Percentiles rank a stretch among this genome's conserved stretches.
Conservation (phyloP, 2,329 filamentous ascomycete species). For the Botrytis hyacinthi region DNA sequence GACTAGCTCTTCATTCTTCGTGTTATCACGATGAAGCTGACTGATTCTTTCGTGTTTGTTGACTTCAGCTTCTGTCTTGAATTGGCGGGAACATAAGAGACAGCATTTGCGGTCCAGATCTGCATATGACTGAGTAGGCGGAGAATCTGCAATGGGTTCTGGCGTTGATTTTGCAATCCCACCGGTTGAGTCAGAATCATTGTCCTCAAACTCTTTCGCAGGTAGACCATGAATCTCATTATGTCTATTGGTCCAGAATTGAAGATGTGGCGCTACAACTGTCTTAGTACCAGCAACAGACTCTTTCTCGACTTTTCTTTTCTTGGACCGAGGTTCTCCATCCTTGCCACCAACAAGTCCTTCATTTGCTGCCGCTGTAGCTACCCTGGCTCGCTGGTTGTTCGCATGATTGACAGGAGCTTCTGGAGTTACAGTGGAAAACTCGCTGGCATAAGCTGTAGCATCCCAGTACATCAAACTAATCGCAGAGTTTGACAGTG, state of each 20-base stretch:
- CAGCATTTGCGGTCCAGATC: conserved; percentile 58
- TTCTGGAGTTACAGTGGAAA: conserved; percentile 52
- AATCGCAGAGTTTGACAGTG: conserved; percentile 64
- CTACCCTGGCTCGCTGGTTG: conserved; percentile 39
- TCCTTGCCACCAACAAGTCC: conserved; percentile 38
- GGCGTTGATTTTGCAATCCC: conserved; percentile 22
- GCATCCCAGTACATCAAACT: conserved; percentile 76
- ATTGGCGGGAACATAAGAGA: conserved; percentile 59
- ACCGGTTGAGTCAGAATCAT: conserved; percentile 28
- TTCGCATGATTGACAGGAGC: conserved; percentile 33
- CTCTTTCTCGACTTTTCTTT: conserved; percentile 54
- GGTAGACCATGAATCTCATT: conserved; percentile 60
- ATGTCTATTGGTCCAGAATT: conserved; percentile 70
- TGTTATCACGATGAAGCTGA: conserved; percentile 54
- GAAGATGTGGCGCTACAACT: conserved; percentile 61
- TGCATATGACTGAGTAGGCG: conserved; percentile 56
- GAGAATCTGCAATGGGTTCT: conserved; percentile 32
- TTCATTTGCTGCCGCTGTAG: conserved; percentile 40
- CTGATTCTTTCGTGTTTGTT: conserved; percentile 59
- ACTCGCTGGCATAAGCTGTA: conserved; percentile 67
- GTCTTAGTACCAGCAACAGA: conserved; percentile 37
- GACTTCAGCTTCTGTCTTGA: conserved; percentile 53
- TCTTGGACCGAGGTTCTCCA: conserved; percentile 46
- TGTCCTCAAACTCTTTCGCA: conserved; percentile 42
- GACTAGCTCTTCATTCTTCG: conserved; percentile 50